Evolutionary conservation across 192 early-diverging fungal genomes (phyloP), one percentile per base, ranked within the genome.

Genomic region (Coemansia umbellata): DNA sequence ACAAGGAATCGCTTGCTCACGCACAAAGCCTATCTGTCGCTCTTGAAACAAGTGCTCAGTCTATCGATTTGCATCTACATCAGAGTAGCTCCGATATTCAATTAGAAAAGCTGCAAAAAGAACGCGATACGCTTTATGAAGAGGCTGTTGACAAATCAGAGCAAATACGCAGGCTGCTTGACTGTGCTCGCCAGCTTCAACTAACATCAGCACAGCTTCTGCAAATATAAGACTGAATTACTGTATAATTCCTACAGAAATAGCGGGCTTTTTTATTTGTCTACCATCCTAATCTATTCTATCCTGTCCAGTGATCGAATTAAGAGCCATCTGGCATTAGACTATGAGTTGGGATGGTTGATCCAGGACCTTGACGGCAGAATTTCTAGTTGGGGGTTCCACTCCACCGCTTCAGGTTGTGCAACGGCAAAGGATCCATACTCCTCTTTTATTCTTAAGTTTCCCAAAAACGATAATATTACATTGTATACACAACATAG

Each of bases 161-260:
- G 18, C 51, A 74, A 39, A 58, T 74, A 2, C 54, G 55, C n/a
- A 45, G 23, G 50, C 47, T 74, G 18, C 37, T 74, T 24, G 63
- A 63, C 50, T 74, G 63, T 33, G 64, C 62, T 21, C 63, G 63
- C 9, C 70, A 74, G 50, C 32, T 74, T 7, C 70, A 74, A 44
- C 47, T 74, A 5, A 56, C 70, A 8, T 74, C 70, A 14, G 59
- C 70, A 2, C 63, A 74, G 50, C 63, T 74, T 30, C 27, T 74
- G 15, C 63, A 74, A 42, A 62, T 65, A 18, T 73, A 48, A 42
- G 28, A 13, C 8, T 31, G 45, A 26, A 32, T 23, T 49, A 14
- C 0, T 14, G 13, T 31, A n/a, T 50, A 5, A 6, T 47, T 5
- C 23, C 18, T 9, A n/a, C n/a, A n/a, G n/a, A n/a, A n/a, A n/a